A percentile compares a stretch with the other conserved stretches of the same genome.
Evolutionary conservation across 441 rosid species (phyloP).

Genomic region (Mallotus japonicus): DNA sequence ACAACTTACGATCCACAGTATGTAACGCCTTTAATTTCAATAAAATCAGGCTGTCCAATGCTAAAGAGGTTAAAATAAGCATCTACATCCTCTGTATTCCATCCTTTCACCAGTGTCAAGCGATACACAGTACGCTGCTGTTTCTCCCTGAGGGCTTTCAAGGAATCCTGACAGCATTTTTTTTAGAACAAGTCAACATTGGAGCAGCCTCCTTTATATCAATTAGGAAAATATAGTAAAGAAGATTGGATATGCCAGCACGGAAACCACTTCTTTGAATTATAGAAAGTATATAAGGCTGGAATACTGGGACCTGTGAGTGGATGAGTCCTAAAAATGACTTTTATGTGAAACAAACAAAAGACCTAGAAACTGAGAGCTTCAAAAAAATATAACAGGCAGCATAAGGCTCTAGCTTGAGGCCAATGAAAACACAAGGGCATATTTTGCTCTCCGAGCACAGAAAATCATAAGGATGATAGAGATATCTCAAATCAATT

Average conservation of each 20-base stretch:
- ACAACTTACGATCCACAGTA: conserved; percentile 84
- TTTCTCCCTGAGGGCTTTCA: conserved; percentile 71
- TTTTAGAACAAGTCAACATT: conserved; percentile 4
- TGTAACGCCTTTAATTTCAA: conserved; percentile 95
- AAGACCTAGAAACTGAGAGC: background rate
- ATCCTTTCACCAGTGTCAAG: conserved; percentile 89
- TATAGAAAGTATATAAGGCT: background rate
- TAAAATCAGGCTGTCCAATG: conserved; percentile 89
- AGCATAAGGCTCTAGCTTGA: background rate
- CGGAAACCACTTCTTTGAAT: background rate
- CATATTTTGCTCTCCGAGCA: background rate
- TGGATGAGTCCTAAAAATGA: conserved; percentile 5
- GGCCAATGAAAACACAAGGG: background rate
- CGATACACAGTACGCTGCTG: conserved; percentile 89
- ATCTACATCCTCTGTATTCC: conserved; percentile 88
- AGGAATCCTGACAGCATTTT: conserved; percentile 59
- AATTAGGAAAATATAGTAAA: background rate
- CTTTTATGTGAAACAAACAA: background rate
- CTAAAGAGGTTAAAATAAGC: conserved; percentile 79
- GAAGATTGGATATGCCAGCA: background rate
- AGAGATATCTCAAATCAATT: background rate
- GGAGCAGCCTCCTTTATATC: background rate
- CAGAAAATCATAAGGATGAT: background rate
- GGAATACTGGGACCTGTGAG: background rate
- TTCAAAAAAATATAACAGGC: background rate